A percentile compares a stretch with the other conserved stretches of the same genome.
phyloP scores from a whole-genome alignment of 2,329 filamentous ascomycete species.

The Sclerotinia glacialis region DNA sequence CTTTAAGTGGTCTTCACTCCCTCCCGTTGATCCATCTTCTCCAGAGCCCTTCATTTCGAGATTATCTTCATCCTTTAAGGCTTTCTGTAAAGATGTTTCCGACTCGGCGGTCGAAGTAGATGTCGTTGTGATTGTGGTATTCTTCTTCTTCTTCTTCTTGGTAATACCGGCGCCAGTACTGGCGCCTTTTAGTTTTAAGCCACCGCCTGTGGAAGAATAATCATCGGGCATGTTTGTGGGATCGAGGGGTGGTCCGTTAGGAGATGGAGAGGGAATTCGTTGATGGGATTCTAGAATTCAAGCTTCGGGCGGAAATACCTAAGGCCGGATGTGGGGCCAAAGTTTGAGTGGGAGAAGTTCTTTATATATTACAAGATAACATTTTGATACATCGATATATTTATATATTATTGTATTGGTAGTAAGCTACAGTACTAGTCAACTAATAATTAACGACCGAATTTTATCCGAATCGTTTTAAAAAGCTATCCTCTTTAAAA shows the following conservation, averaged over 20 bases:
- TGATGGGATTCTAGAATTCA: not conserved
- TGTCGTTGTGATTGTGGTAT: conserved; percentile 37
- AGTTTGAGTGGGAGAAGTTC: not conserved
- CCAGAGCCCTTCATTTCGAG: conserved; percentile 22
- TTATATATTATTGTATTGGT: too few relatives aligned
- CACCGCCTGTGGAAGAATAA: conserved; percentile 65
- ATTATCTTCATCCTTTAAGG: conserved; percentile 34
- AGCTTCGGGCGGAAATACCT: not conserved
- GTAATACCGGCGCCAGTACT: conserved; percentile 62
- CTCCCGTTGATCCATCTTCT: not conserved
- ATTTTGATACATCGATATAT: too few relatives aligned
- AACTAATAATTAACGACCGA: too few relatives aligned
- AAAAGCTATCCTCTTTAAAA: too few relatives aligned
- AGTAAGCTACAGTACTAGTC: too few relatives aligned
- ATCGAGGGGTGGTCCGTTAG: not conserved
- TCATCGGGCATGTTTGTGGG: conserved; percentile 67
- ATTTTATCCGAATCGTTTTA: too few relatives aligned
- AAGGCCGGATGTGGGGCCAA: not conserved
- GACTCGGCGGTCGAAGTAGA: not conserved
- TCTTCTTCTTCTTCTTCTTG: conserved; percentile 55
- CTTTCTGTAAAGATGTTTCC: conserved; percentile 48
- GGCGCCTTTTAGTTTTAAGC: conserved; percentile 81
- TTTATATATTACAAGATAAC: too few relatives aligned
- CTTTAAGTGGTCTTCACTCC: conserved; percentile 31
- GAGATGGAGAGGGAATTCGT: not conserved